phyloP scores from a whole-genome alignment of 345 rosid genomes.

The Salix arbutifolia region DNA sequence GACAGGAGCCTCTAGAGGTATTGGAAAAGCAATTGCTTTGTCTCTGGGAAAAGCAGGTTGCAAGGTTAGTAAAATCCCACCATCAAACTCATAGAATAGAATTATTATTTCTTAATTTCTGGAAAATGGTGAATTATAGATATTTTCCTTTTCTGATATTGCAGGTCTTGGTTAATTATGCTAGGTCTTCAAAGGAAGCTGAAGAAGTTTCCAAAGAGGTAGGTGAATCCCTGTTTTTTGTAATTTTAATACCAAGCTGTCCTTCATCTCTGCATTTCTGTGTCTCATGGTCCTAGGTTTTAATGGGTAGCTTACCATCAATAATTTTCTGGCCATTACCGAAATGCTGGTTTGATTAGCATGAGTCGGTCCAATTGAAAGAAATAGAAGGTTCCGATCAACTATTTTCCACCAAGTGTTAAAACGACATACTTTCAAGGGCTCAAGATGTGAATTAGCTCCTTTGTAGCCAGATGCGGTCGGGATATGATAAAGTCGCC shows the following conservation, averaged over 20 bases:
- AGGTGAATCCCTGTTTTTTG: neutral
- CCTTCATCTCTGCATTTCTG: neutral
- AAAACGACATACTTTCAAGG: neutral
- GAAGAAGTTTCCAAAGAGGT: constrained; percentile 92
- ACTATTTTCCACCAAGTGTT: neutral
- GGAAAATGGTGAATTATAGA: neutral
- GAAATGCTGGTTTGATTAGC: too few relatives aligned
- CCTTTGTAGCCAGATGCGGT: neutral
- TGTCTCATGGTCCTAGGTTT: neutral
- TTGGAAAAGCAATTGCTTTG: constrained; percentile 90
- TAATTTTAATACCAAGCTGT: neutral
- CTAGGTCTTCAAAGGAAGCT: constrained; percentile 92
- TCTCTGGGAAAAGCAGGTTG: constrained; percentile 74
- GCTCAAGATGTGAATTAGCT: neutral
- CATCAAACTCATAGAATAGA: neutral
- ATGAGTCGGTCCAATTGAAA: too few relatives aligned
- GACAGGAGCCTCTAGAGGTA: constrained; percentile 99
- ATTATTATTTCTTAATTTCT: neutral
- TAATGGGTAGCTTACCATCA: neutral
- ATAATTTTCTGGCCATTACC: neutral
- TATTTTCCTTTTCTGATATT: constrained; percentile 7
- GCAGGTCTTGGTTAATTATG: constrained; percentile 93
- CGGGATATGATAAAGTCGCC: neutral
- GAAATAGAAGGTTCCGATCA: neutral
- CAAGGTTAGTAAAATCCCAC: constrained; percentile 21